Percentiles rank a stretch among this genome's conserved stretches.
Evolutionary conservation across 768 basidiomycete genomes (phyloP).

Genomic region (Agrocybe chaxingu): DNA sequence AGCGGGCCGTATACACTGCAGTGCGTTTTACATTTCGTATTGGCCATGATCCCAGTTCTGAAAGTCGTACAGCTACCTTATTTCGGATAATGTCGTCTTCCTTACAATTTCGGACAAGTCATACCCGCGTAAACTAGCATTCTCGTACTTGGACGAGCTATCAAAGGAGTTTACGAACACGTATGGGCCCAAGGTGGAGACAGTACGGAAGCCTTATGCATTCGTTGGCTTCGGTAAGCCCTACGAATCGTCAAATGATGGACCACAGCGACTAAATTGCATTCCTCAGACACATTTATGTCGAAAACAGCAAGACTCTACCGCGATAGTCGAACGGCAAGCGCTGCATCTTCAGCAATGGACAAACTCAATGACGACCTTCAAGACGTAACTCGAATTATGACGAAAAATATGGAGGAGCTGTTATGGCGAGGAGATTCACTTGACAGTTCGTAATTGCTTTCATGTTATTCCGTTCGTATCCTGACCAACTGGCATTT

Average conservation of each 20-base stretch:
- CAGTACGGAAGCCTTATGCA: conserved; percentile 94
- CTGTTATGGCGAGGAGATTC: conserved; percentile 97
- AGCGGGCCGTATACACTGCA: conserved; percentile 94
- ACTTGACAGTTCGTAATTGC: conserved; percentile 71
- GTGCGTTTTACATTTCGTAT: conserved; percentile 44
- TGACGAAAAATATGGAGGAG: conserved; percentile 99
- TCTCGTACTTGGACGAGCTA: conserved; percentile 95
- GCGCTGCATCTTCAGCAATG: conserved; percentile 64
- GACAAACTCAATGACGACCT: conserved; percentile 94
- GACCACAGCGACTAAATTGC: conserved; percentile 3
- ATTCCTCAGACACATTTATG: conserved; percentile 88
- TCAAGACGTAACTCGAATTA: conserved; percentile 97
- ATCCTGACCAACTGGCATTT: background rate
- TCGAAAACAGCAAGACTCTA: conserved; percentile 95
- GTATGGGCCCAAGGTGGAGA: conserved; percentile 92
- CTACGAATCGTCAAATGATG: background rate
- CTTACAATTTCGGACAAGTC: conserved; percentile 95
- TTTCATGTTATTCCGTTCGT: background rate
- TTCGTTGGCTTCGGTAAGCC: conserved; percentile 94
- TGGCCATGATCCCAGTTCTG: background rate
- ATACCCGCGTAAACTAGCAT: conserved; percentile 94
- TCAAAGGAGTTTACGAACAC: conserved; percentile 93
- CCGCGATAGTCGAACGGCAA: conserved; percentile 87
- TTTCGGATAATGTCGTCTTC: conserved; percentile 91
- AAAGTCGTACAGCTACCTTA: conserved; percentile 73